phyloP scores from a whole-genome alignment of 768 basidiomycete species.

The Mycena alexandri region DNA sequence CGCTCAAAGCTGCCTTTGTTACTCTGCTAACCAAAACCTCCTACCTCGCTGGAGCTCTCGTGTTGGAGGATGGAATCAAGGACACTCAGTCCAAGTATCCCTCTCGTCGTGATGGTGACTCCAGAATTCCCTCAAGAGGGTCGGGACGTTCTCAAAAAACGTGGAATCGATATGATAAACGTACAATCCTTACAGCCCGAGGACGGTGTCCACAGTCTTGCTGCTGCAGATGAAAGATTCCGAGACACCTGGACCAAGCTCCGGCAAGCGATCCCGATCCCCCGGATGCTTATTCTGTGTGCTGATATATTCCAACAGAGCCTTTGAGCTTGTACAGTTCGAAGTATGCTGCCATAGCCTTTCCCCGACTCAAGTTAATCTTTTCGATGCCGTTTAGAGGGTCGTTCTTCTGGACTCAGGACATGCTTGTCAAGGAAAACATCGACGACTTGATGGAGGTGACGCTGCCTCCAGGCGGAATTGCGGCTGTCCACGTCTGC shows the following conservation, averaged over 20 bases:
- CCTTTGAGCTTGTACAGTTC: constrained; percentile 76
- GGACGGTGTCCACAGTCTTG: constrained; percentile 55
- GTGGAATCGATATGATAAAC: constrained; percentile 68
- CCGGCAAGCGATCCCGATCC: constrained; percentile 49
- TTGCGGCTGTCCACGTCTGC: constrained; percentile 92
- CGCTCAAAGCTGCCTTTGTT: constrained; percentile 66
- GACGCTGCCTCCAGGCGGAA: constrained; percentile 72
- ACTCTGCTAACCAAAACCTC: constrained; percentile 83
- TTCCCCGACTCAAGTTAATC: constrained; percentile 7
- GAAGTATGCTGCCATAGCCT: constrained; percentile 59
- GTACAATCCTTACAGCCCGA: constrained; percentile 70
- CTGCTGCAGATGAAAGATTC: constrained; percentile 66
- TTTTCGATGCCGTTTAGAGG: constrained; percentile 57
- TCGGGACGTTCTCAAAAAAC: constrained; percentile 62
- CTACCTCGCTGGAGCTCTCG: constrained; percentile 74
- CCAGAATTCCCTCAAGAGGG: constrained; percentile 64
- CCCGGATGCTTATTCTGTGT: background rate
- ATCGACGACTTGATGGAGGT: constrained; percentile 84
- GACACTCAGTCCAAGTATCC: constrained; percentile 72
- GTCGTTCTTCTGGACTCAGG: constrained; percentile 87
- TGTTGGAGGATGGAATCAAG: constrained; percentile 68
- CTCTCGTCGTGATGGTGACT: constrained; percentile 86
- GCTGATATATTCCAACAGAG: constrained; percentile 47
- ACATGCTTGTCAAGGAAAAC: constrained; percentile 87
- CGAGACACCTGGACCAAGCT: constrained; percentile 81